These are phyloP conservation scores for Hippophae rhamnoides DNA, from an alignment of 306 rosid genomes.

Conservation along the genomic window DNA sequence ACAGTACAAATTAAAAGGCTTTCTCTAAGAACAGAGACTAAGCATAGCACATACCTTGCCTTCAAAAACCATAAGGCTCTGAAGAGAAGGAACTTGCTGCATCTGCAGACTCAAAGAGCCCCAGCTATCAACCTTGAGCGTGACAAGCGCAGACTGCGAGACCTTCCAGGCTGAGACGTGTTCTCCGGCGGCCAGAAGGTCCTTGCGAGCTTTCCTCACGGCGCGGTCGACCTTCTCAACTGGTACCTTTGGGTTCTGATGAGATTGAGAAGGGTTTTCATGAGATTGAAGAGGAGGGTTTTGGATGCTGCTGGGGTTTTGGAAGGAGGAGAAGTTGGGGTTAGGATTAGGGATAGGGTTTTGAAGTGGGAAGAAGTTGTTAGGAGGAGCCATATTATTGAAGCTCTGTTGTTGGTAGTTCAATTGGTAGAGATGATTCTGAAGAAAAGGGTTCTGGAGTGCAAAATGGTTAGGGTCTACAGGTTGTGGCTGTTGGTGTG, in stretches of 20 bases:
- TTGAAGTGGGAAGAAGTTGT: not conserved
- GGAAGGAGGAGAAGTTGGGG: not conserved
- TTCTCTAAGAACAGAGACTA: not conserved
- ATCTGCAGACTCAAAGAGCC: constrained; percentile 46
- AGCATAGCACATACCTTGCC: constrained; percentile 48
- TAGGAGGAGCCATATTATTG: not conserved
- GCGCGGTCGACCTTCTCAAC: constrained; percentile 30
- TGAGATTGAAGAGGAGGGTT: constrained; percentile 1
- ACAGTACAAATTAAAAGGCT: not conserved
- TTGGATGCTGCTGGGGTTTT: not conserved
- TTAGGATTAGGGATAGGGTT: not conserved
- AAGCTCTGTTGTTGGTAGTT: too few species aligned
- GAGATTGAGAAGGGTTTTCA: not conserved
- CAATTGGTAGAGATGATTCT: not conserved
- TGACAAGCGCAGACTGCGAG: constrained; percentile 41
- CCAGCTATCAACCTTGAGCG: constrained; percentile 57
- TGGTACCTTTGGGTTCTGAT: constrained; percentile 17
- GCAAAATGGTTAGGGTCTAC: not conserved
- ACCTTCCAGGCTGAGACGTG: constrained; percentile 66
- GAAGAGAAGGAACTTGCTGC: constrained; percentile 68
- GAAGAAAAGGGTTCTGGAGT: not conserved
- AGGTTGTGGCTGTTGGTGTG: not conserved
- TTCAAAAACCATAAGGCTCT: constrained; percentile 42
- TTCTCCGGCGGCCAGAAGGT: constrained; percentile 37
- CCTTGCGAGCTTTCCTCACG: constrained; percentile 35